phyloP scores from a whole-genome alignment of 768 basidiomycete genomes.

The Tephrocybe sp. region DNA sequence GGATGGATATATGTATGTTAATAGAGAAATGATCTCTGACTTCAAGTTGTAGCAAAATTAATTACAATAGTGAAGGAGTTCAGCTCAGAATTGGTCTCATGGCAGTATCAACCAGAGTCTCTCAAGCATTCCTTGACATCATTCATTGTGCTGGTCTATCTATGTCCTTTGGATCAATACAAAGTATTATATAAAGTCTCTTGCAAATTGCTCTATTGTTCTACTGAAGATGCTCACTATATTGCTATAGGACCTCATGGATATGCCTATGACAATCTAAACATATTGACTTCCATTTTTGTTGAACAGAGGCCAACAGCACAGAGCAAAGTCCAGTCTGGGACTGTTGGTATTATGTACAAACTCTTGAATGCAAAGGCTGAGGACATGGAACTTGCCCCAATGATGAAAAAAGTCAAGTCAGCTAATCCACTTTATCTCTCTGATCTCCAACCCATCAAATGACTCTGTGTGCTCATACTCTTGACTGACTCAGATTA shows the following conservation, averaged over 20 bases:
- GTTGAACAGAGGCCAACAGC: conserved; percentile 27
- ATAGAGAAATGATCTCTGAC: no score
- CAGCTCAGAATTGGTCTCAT: conserved; percentile 5
- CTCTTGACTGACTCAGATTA: neutral
- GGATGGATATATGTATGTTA: no score
- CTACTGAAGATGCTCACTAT: neutral
- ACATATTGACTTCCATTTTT: conserved; percentile 22
- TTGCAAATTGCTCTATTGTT: conserved; percentile 2
- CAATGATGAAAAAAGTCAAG: neutral
- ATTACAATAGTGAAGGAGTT: no score
- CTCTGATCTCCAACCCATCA: neutral
- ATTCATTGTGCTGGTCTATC: conserved; percentile 5
- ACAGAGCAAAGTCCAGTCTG: conserved; percentile 33
- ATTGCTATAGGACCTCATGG: conserved; percentile 3
- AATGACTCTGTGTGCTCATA: neutral
- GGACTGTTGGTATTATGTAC: conserved; percentile 23
- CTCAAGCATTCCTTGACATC: neutral
- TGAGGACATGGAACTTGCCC: neutral
- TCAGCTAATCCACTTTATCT: neutral
- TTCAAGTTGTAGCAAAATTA: no score
- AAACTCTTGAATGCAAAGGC: neutral
- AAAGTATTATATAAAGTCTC: conserved; percentile 1
- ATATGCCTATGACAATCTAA: conserved; percentile 7
- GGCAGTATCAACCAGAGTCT: conserved; percentile 5
- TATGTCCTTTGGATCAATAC: conserved; percentile 4